Evolutionary conservation across 2,329 filamentous ascomycete species (phyloP).

Genomic region (Scolecobasidium constrictum): DNA sequence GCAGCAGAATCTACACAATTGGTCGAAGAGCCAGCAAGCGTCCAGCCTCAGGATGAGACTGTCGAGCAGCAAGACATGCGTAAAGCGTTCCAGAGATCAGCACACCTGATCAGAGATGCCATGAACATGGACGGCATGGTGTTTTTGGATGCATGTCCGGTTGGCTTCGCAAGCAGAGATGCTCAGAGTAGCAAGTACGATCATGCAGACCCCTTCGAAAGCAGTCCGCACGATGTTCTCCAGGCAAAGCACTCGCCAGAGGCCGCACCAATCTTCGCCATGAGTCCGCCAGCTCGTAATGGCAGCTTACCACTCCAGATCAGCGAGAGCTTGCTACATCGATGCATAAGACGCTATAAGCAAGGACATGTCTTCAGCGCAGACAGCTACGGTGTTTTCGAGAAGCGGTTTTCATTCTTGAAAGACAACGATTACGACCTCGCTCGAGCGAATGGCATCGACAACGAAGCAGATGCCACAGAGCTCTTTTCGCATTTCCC

Average conservation of each 20-base stretch:
- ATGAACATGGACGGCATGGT: slow-evolving; percentile 6
- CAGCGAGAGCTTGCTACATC: slow-evolving; percentile 7
- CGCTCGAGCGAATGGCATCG: background rate
- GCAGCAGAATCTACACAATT: background rate
- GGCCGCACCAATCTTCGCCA: background rate
- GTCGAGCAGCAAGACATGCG: background rate
- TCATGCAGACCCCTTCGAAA: background rate
- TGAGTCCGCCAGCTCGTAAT: too few relatives aligned
- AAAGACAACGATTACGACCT: background rate
- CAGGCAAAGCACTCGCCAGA: too few relatives aligned
- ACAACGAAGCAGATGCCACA: slow-evolving; percentile 4
- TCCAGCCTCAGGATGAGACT: background rate
- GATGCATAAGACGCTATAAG: slow-evolving; percentile 6
- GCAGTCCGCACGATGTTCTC: background rate
- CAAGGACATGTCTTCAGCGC: slow-evolving; percentile 11
- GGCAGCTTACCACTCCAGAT: background rate
- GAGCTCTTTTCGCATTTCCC: slow-evolving; percentile 3
- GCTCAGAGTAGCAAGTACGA: background rate
- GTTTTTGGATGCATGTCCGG: slow-evolving; percentile 7
- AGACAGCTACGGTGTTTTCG: slow-evolving; percentile 2
- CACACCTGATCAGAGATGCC: slow-evolving; percentile 2
- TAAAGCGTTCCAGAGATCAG: background rate
- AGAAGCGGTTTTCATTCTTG: background rate
- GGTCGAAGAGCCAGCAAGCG: background rate
- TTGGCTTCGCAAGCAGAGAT: slow-evolving; percentile 1